Evolutionary conservation across 2,329 filamentous ascomycete genomes (phyloP).

Genomic region (Phialophora expanda): DNA sequence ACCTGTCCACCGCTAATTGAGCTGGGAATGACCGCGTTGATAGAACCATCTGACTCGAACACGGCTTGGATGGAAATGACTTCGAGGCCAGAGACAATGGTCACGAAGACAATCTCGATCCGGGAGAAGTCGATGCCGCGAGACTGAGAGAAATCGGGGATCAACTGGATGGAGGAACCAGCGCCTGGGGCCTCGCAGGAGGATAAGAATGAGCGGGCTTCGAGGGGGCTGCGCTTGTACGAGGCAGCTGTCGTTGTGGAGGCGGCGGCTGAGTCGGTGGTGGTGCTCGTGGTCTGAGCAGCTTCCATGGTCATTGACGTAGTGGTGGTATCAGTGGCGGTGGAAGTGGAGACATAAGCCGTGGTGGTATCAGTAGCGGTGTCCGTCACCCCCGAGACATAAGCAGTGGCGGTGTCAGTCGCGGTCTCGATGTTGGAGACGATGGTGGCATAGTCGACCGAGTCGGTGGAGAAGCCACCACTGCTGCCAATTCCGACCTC

Average conservation of each 20-base stretch:
- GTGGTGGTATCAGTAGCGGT: slow-evolving; percentile 13
- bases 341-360: slow-evolving; percentile 5
- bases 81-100: slow-evolving; percentile 37
- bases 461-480: slow-evolving; percentile 10
- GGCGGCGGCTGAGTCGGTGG: neutral
- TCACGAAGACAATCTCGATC: slow-evolving; percentile 31
- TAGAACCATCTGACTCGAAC: slow-evolving; percentile 17
- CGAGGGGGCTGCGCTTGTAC: slow-evolving; percentile 1
- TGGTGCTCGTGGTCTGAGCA: neutral
- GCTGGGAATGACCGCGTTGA: slow-evolving; percentile 31
- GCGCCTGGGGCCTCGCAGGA: slow-evolving; percentile 28
- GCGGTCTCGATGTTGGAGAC: slow-evolving; percentile 11
- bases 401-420: slow-evolving; percentile 13
- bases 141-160: slow-evolving; percentile 33
- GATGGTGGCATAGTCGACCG: slow-evolving; percentile 17
- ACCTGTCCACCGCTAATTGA: slow-evolving; percentile 34
- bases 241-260: slow-evolving; percentile 12
- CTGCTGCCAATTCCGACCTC: slow-evolving; percentile 20
- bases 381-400: slow-evolving; percentile 1
- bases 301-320: slow-evolving; percentile 1
- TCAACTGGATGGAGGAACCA: slow-evolving; percentile 32
- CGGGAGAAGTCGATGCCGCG: slow-evolving; percentile 23
- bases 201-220: slow-evolving; percentile 12
- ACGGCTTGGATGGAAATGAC: slow-evolving; percentile 30
- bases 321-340: slow-evolving; percentile 3